Conservation (phyloP, 805 yeast genomes). For the Hyphopichia homilentoma region DNA sequence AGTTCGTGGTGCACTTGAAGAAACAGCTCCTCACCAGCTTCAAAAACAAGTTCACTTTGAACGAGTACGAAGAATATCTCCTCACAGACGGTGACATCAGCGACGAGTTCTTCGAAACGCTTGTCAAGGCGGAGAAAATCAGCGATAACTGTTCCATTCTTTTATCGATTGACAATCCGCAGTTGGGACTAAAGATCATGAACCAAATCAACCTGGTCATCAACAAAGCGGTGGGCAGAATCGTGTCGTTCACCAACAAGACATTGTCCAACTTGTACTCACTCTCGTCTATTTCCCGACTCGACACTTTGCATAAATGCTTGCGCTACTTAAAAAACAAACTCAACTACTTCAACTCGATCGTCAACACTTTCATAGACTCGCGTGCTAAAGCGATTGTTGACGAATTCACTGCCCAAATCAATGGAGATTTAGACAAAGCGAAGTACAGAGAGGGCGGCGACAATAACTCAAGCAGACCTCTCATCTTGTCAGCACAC, state of each 20-base stretch:
- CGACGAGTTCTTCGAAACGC: slow-evolving; percentile 55
- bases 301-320: slow-evolving; percentile 28
- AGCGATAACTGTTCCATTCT: slow-evolving; percentile 66
- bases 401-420: slow-evolving; percentile 64
- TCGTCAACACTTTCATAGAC: slow-evolving; percentile 62
- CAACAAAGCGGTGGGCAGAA: slow-evolving; percentile 32
- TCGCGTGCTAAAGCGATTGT: slow-evolving; percentile 60
- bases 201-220: slow-evolving; percentile 50
- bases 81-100: slow-evolving; percentile 45
- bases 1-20: slow-evolving; percentile 40
- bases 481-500: slow-evolving; percentile 63
- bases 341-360: slow-evolving; percentile 51
- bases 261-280: slow-evolving; percentile 29
- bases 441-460: slow-evolving; percentile 1
- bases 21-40: slow-evolving; percentile 50
- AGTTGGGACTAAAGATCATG: slow-evolving; percentile 64
- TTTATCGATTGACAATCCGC: slow-evolving; percentile 64
- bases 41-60: slow-evolving; percentile 61
- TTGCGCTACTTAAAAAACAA: slow-evolving; percentile 30
- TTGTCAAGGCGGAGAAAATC: slow-evolving; percentile 61
- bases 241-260: slow-evolving; percentile 27
- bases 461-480: slow-evolving; percentile 22
- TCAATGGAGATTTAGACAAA: slow-evolving; percentile 30
- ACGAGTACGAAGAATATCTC: slow-evolving; percentile 66
- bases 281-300: slow-evolving; percentile 20